Evolutionary conservation across 2,329 filamentous ascomycete species (phyloP), one percentile per base, ranked within the genome.

Genomic region (Claviceps sp.): DNA sequence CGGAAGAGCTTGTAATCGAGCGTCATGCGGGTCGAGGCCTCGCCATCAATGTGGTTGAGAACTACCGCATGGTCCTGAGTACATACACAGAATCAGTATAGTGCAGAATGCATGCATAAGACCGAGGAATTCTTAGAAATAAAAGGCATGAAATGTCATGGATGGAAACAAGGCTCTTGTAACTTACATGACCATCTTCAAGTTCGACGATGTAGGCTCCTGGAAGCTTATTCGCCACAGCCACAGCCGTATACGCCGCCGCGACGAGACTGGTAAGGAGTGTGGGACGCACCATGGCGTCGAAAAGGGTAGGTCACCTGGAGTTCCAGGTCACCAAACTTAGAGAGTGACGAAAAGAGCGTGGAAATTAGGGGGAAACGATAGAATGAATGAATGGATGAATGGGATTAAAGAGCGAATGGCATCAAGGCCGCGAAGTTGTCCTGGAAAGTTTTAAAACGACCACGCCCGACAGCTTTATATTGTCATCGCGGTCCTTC

Each of bases 181-280:
- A 20, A 48, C 52, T 58, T 62, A 77, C 75, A 58, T 73, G 64
- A 7, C 67, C 66, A 20, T 75, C 70, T 46, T 77, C 71, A 50
- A 78, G 74, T 56, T 79, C 75, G 53, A 79, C 68, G 55, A 79
- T 74, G 62, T 72, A 79, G 24, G 71, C 71, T 20, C 75, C 74
- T 0, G 71, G 65, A 13, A 78, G 58, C 69, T 50, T 5, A 52
- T 56, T 24, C 42, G 59, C 56, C n/a, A 60, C 60, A 40, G 61
- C 54, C 18, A 66, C 57, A 16, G 63, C 65, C 18, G 61, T 59
- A 26, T 60, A 61, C 37, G 62, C 62, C 22, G 51, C 50, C 47
- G 56, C 53, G 24, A 56, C 20, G 37, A 57, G 51, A 49, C 55
- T 56, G 46, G 47, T 37, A 34, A 57, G 9, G 24, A 56, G 8